Conservation (phyloP, 2,329 filamentous ascomycete species). For the Pyrenochaeta sp. region DNA sequence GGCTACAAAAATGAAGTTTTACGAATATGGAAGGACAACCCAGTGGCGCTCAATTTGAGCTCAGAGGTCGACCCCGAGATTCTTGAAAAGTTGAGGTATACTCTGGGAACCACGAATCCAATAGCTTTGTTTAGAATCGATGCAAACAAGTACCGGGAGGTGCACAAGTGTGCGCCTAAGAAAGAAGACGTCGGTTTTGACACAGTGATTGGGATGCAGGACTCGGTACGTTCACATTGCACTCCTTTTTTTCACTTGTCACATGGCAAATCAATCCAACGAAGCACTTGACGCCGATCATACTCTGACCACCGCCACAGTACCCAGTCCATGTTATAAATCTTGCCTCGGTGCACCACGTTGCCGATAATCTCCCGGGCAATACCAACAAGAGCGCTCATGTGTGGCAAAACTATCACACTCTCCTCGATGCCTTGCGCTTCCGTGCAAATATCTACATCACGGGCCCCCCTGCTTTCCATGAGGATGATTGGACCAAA, state of each 20-base stretch:
- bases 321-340: constrained; percentile 76
- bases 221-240: constrained; percentile 61
- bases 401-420: constrained; percentile 51
- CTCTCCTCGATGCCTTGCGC: constrained; percentile 66
- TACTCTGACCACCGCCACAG: constrained; percentile 47
- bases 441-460: constrained; percentile 79
- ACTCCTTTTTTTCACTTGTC: background rate
- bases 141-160: constrained; percentile 63
- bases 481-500: constrained; percentile 75
- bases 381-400: constrained; percentile 44
- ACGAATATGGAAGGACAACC: constrained; percentile 70
- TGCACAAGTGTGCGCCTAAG: constrained; percentile 68
- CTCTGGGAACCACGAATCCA: constrained; percentile 72
- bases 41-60: constrained; percentile 57
- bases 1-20: constrained; percentile 70
- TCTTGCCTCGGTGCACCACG: constrained; percentile 68
- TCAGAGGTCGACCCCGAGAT: constrained; percentile 61
- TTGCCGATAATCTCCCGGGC: constrained; percentile 65
- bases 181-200: constrained; percentile 69
- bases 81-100: constrained; percentile 69
- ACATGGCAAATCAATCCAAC: background rate
- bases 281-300: background rate
- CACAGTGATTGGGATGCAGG: constrained; percentile 72
- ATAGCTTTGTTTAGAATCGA: constrained; percentile 75
- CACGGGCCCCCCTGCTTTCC: constrained; percentile 69